Conservation (phyloP, 495 filamentous ascomycete species). For the Penicillium canariense region DNA sequence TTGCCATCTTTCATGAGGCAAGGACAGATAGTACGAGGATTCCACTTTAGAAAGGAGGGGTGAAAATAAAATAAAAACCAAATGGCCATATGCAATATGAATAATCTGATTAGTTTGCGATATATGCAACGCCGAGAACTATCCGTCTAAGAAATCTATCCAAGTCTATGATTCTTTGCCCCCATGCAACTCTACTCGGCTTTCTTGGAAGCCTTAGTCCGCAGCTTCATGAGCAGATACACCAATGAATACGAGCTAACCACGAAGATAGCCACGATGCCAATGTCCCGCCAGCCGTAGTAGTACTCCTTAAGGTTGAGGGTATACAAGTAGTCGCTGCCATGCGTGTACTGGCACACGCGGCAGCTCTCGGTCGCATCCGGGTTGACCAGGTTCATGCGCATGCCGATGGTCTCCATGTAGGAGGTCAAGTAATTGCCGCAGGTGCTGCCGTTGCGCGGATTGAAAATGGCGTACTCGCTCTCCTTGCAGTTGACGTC, state of each 20-base stretch:
- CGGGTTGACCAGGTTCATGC: conserved; percentile 52
- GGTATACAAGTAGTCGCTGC: conserved; percentile 37
- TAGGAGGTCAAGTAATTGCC: conserved; percentile 55
- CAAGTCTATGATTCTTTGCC: neutral
- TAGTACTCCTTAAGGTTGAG: conserved; percentile 44
- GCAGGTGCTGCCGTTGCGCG: conserved; percentile 52
- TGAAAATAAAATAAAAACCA: too few species aligned
- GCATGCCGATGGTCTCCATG: conserved; percentile 45
- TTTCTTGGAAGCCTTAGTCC: conserved; percentile 42
- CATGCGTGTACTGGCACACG: conserved; percentile 53
- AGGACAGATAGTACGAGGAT: too few species aligned
- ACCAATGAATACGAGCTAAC: conserved; percentile 48
- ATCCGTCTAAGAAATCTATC: neutral
- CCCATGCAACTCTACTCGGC: conserved; percentile 23
- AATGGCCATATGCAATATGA: neutral
- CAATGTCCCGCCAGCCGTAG: conserved; percentile 44
- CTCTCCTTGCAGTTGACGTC: conserved; percentile 53
- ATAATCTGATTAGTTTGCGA: neutral
- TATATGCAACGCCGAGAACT: neutral
- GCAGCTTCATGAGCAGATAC: conserved; percentile 47
- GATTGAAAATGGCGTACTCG: conserved; percentile 58
- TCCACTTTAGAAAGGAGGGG: too few species aligned
- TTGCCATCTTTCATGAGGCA: too few species aligned
- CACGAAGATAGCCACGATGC: conserved; percentile 44
- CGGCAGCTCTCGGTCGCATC: conserved; percentile 52